Conservation (phyloP, 2,329 filamentous ascomycete species). For the Penicillium freii region DNA sequence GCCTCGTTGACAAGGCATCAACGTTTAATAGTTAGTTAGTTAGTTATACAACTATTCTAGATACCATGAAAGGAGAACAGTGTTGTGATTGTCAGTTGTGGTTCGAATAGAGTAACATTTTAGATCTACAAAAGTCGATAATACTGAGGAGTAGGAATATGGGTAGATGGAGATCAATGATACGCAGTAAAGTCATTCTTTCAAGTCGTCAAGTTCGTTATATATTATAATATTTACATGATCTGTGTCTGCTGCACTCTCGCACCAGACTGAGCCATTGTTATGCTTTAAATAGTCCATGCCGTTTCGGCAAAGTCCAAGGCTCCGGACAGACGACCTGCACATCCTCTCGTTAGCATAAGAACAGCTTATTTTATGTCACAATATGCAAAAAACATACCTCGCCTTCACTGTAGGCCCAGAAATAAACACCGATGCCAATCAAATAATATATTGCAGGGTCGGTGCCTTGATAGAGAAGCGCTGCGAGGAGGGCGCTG, state of each 20-base stretch:
- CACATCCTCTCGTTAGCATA: conserved; percentile 1
- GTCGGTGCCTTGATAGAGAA: conserved; percentile 92
- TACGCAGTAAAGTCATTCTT: not conserved
- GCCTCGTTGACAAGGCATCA: not conserved
- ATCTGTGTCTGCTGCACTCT: conserved; percentile 15
- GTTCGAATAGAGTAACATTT: not conserved
- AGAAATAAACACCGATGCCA: conserved; percentile 85
- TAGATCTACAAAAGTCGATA: too few species aligned
- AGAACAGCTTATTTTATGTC: not conserved
- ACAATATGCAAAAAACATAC: conserved; percentile 52
- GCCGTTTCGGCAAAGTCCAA: conserved; percentile 65
- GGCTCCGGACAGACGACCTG: conserved; percentile 68
- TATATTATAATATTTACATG: conserved; percentile 16
- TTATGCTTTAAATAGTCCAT: conserved; percentile 31
- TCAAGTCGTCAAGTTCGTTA: conserved; percentile 3
- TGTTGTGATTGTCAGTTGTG: not conserved
- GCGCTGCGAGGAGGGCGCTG: conserved; percentile 66
- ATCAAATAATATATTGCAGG: conserved; percentile 88
- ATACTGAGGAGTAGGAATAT: not conserved
- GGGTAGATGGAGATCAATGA: not conserved
- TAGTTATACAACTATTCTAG: not conserved
- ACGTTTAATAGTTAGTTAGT: too few species aligned
- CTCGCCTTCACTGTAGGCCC: conserved; percentile 97
- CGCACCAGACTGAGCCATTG: conserved; percentile 7
- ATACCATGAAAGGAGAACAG: not conserved